Percentiles rank a stretch among this genome's conserved stretches.
Evolutionary conservation across 345 rosid genomes (phyloP).

Genomic region (Tarenaya hassleriana): DNA sequence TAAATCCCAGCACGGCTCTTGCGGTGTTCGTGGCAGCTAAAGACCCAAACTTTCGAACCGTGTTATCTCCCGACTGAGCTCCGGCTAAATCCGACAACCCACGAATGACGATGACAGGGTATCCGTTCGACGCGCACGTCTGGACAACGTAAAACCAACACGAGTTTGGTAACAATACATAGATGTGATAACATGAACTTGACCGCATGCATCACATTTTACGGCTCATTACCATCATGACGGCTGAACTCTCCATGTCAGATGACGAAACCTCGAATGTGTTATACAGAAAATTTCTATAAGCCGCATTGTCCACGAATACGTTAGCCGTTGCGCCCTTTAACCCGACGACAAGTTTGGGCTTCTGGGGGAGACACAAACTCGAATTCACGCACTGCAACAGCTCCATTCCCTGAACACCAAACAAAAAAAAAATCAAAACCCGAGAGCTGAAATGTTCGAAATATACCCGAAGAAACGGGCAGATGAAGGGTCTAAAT

Average conservation of each 20-base stretch:
- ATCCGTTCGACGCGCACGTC: slow-evolving; percentile 50
- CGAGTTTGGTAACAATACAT: background rate
- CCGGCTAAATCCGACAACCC: slow-evolving; percentile 48
- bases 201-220: background rate
- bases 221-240: slow-evolving; percentile 35
- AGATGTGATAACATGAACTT: background rate
- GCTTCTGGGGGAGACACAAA: slow-evolving; percentile 37
- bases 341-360: slow-evolving; percentile 42
- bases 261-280: slow-evolving; percentile 38
- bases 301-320: slow-evolving; percentile 48
- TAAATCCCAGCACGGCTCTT: slow-evolving; percentile 34
- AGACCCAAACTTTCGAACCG: slow-evolving; percentile 26
- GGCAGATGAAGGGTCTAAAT: no score
- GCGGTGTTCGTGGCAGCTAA: slow-evolving; percentile 43
- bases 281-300: slow-evolving; percentile 35
- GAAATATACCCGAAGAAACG: no score
- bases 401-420: slow-evolving; percentile 33
- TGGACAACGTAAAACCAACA: slow-evolving; percentile 16
- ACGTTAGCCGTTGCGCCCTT: slow-evolving; percentile 40
- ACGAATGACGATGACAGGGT: slow-evolving; percentile 36
- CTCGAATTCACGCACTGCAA: slow-evolving; percentile 44
- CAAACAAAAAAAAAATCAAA: no score
- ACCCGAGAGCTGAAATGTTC: no score
- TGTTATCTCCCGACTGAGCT: slow-evolving; percentile 32
- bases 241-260: slow-evolving; percentile 53